phyloP scores from a whole-genome alignment of 106 monocot genomes.

The Acorus gramineus region DNA sequence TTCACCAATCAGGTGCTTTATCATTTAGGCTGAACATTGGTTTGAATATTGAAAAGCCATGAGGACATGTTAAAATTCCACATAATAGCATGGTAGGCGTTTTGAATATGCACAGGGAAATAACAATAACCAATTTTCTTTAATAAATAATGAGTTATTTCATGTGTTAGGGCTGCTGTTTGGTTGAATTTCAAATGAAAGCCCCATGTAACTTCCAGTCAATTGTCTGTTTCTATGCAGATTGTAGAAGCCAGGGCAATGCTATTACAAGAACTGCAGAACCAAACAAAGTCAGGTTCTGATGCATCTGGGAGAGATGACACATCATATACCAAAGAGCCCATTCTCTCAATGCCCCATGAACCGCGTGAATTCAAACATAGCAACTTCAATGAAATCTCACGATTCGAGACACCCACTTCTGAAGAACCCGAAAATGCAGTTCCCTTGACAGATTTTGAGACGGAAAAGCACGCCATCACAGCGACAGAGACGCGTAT shows the following conservation, averaged over 20 bases:
- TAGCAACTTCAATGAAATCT: conserved; percentile 2
- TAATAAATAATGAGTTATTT: no score
- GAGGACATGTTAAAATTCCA: no score
- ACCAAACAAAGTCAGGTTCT: conserved; percentile 12
- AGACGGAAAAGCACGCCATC: conserved; percentile 23
- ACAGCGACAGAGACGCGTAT: conserved; percentile 5
- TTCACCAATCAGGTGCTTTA: neutral
- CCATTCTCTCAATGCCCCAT: neutral
- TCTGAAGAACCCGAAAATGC: neutral
- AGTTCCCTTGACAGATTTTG: conserved; percentile 10
- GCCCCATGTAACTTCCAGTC: no score
- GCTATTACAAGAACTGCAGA: conserved; percentile 27
- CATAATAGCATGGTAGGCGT: no score
- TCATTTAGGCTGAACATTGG: neutral
- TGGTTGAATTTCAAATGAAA: no score
- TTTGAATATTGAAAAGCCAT: no score
- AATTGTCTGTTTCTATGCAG: conserved; percentile 5
- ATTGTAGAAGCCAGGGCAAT: conserved; percentile 48
- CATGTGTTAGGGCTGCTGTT: no score
- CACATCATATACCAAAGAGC: neutral
- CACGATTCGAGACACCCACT: neutral
- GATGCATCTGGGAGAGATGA: neutral
- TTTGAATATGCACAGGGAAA: no score
- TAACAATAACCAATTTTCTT: no score
- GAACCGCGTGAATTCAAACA: neutral